Conservation (phyloP, 1,284 basidiomycete species). For the Pulchroboletus neoregius region DNA sequence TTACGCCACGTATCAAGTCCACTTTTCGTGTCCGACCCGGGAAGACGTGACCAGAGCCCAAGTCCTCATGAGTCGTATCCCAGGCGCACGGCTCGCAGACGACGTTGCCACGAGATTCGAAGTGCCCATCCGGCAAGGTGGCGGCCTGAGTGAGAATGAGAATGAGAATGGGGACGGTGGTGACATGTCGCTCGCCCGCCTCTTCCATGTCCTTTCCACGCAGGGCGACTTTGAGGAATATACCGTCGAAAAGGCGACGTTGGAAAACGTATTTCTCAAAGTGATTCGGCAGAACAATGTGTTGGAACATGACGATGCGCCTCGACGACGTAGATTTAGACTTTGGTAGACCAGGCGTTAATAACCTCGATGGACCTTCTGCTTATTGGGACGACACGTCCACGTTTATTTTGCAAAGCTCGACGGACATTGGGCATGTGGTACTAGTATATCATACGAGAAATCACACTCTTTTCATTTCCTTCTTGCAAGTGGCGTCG, state of each 20-base stretch:
- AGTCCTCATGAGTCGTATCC: constrained; percentile 59
- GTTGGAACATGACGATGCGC: constrained; percentile 41
- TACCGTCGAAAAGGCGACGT: constrained; percentile 61
- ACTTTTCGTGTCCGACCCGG: constrained; percentile 63
- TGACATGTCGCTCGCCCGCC: constrained; percentile 46
- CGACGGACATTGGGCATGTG: constrained; percentile 2
- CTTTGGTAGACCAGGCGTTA: constrained; percentile 5
- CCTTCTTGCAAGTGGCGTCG: constrained; percentile 7
- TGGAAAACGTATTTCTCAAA: constrained; percentile 73
- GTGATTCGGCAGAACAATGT: constrained; percentile 66
- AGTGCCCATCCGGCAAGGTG: constrained; percentile 49
- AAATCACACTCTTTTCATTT: constrained; percentile 6
- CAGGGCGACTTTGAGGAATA: constrained; percentile 58
- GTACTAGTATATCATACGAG: constrained; percentile 16
- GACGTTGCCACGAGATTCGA: constrained; percentile 78
- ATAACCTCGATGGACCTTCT: background rate
- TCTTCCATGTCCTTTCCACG: constrained; percentile 53
- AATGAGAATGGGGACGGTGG: background rate
- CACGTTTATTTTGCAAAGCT: background rate
- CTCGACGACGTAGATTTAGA: constrained; percentile 6
- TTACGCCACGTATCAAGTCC: constrained; percentile 74
- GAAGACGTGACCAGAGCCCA: constrained; percentile 56
- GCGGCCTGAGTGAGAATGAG: constrained; percentile 1
- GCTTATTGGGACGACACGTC: too few species aligned
- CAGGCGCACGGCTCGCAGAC: constrained; percentile 62